Evolutionary conservation across 495 filamentous ascomycete genomes (phyloP).

Genomic region (Penicillium riverlandense): DNA sequence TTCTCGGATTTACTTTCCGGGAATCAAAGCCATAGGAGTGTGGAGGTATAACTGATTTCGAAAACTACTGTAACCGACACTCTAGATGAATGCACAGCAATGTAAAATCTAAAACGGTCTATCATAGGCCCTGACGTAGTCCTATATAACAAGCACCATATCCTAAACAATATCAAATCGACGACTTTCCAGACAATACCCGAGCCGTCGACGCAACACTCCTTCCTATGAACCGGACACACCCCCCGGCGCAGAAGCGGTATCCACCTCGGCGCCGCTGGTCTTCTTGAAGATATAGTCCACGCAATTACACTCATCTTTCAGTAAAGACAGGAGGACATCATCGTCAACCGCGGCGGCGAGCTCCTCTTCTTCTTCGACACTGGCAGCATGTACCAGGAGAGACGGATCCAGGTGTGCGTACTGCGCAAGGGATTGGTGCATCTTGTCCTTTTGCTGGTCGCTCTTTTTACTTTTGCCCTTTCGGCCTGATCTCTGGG

Average conservation of each 20-base stretch:
- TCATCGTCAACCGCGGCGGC: slow-evolving; percentile 48
- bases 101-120: too few relatives aligned
- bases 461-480: slow-evolving; percentile 4
- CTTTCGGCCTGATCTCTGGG: slow-evolving; percentile 1
- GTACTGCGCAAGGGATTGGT: slow-evolving; percentile 58
- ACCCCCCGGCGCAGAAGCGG: too few relatives aligned
- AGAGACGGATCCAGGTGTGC: slow-evolving; percentile 55
- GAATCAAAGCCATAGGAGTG: too few relatives aligned
- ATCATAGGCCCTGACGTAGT: too few relatives aligned
- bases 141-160: too few relatives aligned
- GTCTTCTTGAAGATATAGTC: slow-evolving; percentile 65
- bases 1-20: too few relatives aligned
- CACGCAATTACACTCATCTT: slow-evolving; percentile 52
- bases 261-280: slow-evolving; percentile 17
- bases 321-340: slow-evolving; percentile 52
- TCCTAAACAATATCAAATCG: too few relatives aligned
- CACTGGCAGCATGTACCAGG: slow-evolving; percentile 4
- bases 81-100: too few relatives aligned
- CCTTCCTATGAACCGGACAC: not conserved
- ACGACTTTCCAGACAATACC: not conserved
- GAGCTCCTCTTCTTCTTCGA: slow-evolving; percentile 17
- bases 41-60: too few relatives aligned
- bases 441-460: slow-evolving; percentile 39
- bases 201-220: not conserved
- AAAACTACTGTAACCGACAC: too few relatives aligned